These are phyloP conservation scores for Volvox carteri DNA, from an alignment of 163 green algal genomes.

Conservation along the genomic window DNA sequence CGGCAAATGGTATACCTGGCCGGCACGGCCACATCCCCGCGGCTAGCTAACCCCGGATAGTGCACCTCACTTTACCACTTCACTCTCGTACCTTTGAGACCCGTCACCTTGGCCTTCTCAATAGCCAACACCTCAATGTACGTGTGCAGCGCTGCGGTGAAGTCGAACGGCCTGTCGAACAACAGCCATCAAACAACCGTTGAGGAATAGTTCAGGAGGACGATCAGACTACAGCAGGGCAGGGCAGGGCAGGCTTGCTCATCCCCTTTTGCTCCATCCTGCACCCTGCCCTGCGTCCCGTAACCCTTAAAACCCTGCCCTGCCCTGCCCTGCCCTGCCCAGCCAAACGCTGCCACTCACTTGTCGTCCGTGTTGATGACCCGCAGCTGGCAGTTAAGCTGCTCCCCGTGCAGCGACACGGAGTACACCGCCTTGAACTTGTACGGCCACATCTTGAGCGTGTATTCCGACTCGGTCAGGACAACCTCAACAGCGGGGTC, in stretches of 20 bases:
- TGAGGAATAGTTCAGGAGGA: too few relatives aligned
- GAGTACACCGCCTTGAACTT: slow-evolving; percentile 60
- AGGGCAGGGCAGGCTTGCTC: neutral
- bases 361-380: slow-evolving; percentile 82
- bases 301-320: neutral
- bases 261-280: neutral
- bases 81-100: slow-evolving; percentile 77
- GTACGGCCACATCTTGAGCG: slow-evolving; percentile 87
- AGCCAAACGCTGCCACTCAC: too few relatives aligned
- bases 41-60: too few relatives aligned
- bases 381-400: slow-evolving; percentile 84
- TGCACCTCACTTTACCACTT: too few relatives aligned
- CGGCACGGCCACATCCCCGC: too few relatives aligned
- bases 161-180: slow-evolving; percentile 82
- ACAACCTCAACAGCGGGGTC: slow-evolving; percentile 78
- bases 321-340: neutral
- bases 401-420: slow-evolving; percentile 38
- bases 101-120: slow-evolving; percentile 82
- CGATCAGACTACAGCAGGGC: neutral
- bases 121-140: slow-evolving; percentile 94
- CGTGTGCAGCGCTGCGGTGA: slow-evolving; percentile 96
- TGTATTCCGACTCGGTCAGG: slow-evolving; percentile 92
- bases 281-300: neutral
- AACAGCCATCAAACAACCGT: too few relatives aligned
- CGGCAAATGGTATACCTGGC: too few relatives aligned